Base-by-base conservation (phyloP, 2,329 filamentous ascomycete species). In the Teratosphaeria viscida region DNA sequence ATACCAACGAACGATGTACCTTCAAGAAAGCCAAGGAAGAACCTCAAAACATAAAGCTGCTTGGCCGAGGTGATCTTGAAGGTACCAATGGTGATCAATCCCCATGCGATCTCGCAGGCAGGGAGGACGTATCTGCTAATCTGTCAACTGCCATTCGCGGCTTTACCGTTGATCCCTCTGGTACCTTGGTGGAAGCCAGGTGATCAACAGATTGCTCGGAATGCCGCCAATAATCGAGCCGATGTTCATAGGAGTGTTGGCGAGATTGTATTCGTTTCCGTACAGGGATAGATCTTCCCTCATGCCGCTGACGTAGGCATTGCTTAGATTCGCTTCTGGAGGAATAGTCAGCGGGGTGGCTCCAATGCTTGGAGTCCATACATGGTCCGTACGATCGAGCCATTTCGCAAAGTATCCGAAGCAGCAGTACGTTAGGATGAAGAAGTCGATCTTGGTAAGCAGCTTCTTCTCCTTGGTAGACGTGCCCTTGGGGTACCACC, bases 11-110 rank as follows among this genome's bases (percentile, higher is more conserved):
- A 61, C 6, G 47, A 57, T 8, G 60, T 61, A n/a, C 60, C 60
- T 57, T 85, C 83, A 43, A 78, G 77, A 14, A 84, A 71, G 7
- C 81, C 82, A 0, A 76, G 69, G 5, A 76, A 61, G 61, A 76
- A 76, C 3, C 74, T 66, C 1, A 72, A 72, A 1, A 71, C 73
- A 55, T 75, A 76, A n/a, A 76, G 72, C 39, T 75, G 73, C 23
- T 70, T 68, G 55, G 69, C 68, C n/a, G 68, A 73, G 10, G 71
- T 70, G 65, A 75, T 74, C 54, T 72, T 72, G 39, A 70, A 73
- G 39, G 75, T 74, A 11, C 67, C 68, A 57, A 75, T 72, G 0
- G 74, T 76, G 19, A 75, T 70, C 19, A 76, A 67, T 0, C 73
- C 74, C 74, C 74, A 76, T 2, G 72, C 62, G 1, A 76, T 70